phyloP scores from a whole-genome alignment of 177 flowering plant species.

The Vitis hybrid region DNA sequence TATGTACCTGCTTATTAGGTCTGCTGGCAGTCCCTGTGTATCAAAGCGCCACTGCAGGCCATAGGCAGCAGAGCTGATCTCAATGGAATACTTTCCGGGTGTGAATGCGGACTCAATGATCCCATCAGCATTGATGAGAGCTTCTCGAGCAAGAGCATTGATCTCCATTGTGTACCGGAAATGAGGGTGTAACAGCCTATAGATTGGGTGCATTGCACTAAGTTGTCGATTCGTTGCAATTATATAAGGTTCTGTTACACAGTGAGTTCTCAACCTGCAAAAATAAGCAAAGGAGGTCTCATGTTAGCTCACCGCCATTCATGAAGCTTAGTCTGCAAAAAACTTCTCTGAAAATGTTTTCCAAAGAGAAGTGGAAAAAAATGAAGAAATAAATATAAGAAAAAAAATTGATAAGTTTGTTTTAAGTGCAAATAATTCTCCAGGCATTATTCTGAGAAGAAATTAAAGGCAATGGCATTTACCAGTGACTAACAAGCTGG shows the following conservation, averaged over 20 bases:
- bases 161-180: slow-evolving; percentile 34
- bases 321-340: no score
- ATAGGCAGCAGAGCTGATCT: slow-evolving; percentile 22
- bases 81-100: slow-evolving; percentile 22
- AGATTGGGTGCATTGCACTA: slow-evolving; percentile 31
- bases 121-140: slow-evolving; percentile 29
- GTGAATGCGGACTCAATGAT: slow-evolving; percentile 25
- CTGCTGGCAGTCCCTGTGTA: slow-evolving; percentile 27
- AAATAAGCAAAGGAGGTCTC: no score
- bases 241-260: slow-evolving; percentile 21
- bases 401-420: no score
- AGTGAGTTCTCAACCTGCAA: slow-evolving; percentile 35
- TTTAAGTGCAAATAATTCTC: no score
- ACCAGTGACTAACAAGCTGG: slow-evolving; percentile 56
- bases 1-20: slow-evolving; percentile 25
- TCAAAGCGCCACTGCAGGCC: slow-evolving; percentile 24
- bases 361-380: no score
- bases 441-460: no score
- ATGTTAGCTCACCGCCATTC: no score
- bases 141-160: slow-evolving; percentile 28
- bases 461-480: background rate
- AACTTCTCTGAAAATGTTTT: no score
- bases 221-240: slow-evolving; percentile 32
- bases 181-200: slow-evolving; percentile 28
- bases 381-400: no score